Conservation (phyloP, 768 basidiomycete species). For the Mycena chlorophos region DNA sequence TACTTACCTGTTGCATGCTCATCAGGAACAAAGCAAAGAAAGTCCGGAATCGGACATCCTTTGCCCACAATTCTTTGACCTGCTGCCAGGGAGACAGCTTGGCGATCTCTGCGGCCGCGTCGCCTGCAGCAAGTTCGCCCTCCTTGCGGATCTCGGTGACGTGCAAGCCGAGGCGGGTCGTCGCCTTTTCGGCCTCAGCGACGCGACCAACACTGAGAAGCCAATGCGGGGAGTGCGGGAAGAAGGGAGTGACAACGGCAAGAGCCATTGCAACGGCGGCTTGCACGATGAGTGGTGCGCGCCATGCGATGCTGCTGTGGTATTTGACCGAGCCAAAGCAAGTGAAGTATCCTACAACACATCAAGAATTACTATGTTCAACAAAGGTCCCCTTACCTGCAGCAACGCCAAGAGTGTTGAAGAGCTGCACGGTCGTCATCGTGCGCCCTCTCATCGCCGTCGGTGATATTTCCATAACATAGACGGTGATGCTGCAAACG, state of each 20-base stretch:
- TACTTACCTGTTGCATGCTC: slow-evolving; percentile 42
- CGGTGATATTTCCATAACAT: slow-evolving; percentile 43
- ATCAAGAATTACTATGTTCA: background rate
- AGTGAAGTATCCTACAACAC: slow-evolving; percentile 35
- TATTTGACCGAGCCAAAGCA: slow-evolving; percentile 39
- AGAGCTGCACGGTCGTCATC: slow-evolving; percentile 42
- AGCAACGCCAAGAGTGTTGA: slow-evolving; percentile 45
- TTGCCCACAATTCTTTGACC: slow-evolving; percentile 26
- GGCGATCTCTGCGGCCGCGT: background rate
- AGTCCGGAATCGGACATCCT: slow-evolving; percentile 34
- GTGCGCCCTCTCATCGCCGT: slow-evolving; percentile 41
- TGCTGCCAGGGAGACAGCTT: slow-evolving; percentile 18
- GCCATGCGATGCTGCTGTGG: slow-evolving; percentile 36
- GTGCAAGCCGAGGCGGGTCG: slow-evolving; percentile 29
- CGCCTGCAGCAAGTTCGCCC: slow-evolving; percentile 6
- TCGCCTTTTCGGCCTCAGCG: slow-evolving; percentile 33
- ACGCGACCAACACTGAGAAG: slow-evolving; percentile 36
- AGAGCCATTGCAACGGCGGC: slow-evolving; percentile 30
- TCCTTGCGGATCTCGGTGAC: slow-evolving; percentile 28
- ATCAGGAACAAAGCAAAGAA: slow-evolving; percentile 43
- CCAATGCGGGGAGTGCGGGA: slow-evolving; percentile 45
- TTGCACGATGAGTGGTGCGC: slow-evolving; percentile 39
- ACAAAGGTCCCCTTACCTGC: slow-evolving; percentile 24
- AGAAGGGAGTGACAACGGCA: slow-evolving; percentile 30
- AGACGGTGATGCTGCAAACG: slow-evolving; percentile 13